Evolutionary conservation across 208 protist species (phyloP).

Genomic region (Leishmania turanica): DNA sequence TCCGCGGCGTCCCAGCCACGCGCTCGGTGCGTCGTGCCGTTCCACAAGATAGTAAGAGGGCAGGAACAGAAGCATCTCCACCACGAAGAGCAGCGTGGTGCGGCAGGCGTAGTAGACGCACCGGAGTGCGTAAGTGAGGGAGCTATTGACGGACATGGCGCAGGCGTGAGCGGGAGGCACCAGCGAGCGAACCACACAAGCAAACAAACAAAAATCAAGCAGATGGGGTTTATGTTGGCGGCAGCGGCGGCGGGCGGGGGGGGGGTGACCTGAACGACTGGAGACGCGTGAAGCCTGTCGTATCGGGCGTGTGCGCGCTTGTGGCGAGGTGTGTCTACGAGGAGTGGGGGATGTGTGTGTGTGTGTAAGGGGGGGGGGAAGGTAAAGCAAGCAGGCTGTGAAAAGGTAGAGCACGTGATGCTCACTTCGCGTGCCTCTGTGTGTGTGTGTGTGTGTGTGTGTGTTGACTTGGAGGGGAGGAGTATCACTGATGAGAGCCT

Average conservation of each 20-base stretch:
- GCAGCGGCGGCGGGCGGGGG: no score
- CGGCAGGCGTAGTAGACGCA: slow-evolving; percentile 26
- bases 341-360: background rate
- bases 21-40: slow-evolving; percentile 23
- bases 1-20: slow-evolving; percentile 23
- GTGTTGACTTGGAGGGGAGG: background rate
- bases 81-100: slow-evolving; percentile 14
- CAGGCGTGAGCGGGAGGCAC: background rate
- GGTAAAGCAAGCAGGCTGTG: no score
- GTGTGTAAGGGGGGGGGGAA: no score
- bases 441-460: no score
- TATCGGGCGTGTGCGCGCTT: background rate
- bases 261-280: no score
- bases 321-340: no score
- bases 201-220: background rate
- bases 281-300: background rate
- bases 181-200: background rate
- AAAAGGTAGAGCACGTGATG: no score
- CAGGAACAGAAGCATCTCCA: slow-evolving; percentile 26
- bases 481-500: background rate
- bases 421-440: no score
- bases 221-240: background rate
- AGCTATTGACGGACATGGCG: slow-evolving; percentile 8
- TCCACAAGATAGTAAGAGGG: slow-evolving; percentile 24
- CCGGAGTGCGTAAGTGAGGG: slow-evolving; percentile 13